Base-by-base conservation (phyloP, 495 filamentous ascomycete species). In the Pseudoneurospora amorphoporcata region DNA sequence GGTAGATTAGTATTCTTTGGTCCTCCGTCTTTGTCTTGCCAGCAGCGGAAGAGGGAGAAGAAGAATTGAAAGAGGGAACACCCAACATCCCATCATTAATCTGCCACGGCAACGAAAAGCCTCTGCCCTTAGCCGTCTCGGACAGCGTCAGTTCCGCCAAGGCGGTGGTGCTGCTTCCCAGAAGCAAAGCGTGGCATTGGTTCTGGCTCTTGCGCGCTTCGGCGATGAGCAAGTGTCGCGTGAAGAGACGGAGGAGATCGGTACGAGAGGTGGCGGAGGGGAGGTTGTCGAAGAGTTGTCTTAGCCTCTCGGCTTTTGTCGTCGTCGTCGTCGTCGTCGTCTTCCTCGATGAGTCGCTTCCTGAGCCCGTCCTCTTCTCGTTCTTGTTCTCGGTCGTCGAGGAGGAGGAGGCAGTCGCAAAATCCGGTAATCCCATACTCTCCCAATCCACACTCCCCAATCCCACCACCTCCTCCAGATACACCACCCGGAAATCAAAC, bases 71-170 rank as follows among this genome's bases (percentile, higher is more conserved):
- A 29, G 65, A 7, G 41, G 81, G 81, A 70, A 90, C 9, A 83
- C 89, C 58, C 85, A 90, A 73, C 78, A 40, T 78, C 4, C 92
- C 92, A 79, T 98, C 95, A 14, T 88, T 87, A 8, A 93, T 86
- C 76, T 90, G 88, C 91, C 91, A 94, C 0, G 94, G 94, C 45
- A 98, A 77, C 14, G 90, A 87, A 72, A 90, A 91, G 0, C 94
- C 95, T 4, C 95, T 86, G 0, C 95, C 95, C 81, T 98, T 97
- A 7, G 96, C 94, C 4, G 94, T 92, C 79, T 94, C 92, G 1
- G 92, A 84, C 3, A 99, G 88, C 4, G 93, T 92, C 75, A 92
- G 91, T 75, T 95, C 92, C 4, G 95, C 95, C 32, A 99, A 87
- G 12, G 91, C 87, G 8, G 93, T 98, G 10, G 96, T 96, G 65